Evolutionary conservation across 179 eudicot genomes (phyloP), one percentile per base, ranked within the genome.

Genomic region (Corrigiola litoralis): DNA sequence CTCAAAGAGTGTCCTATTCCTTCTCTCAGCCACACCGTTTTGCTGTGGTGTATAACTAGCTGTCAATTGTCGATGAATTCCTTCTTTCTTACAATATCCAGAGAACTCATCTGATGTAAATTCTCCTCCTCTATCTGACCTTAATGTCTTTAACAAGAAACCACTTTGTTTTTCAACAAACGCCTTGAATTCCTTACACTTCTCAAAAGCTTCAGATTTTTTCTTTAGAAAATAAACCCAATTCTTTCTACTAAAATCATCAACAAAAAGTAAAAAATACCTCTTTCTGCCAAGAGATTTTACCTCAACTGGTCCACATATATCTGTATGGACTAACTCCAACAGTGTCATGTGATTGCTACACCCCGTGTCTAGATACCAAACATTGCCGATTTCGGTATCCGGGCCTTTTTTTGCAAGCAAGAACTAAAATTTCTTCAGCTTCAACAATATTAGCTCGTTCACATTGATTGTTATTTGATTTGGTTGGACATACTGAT

Each of bases 401-500:
- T 61, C 38, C 10, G 0, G 16, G 25, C 51, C 51, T 46, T 46
- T 25, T n/a, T 46, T 17, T 46, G 25, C 24, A 46, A 20, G 51
- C 24, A 17, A 46, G 20, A 46, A 46, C 27, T 46, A 17, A 46
- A 13, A 20, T 29, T 54, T 54, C 9, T 21, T 54, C 58, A 0
- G 17, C 59, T 65, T 65, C 46, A 50, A 16, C 32, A 48, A 27
- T 10, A 27, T 65, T 49, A 20, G 58, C 47, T 18, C 33, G 45
- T 10, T 65, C 58, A 5, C 21, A 47, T 50, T 50, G 29, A 25
- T 49, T 21, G 16, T 20, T 2, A 48, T 48, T 29, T 3, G 23
- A 21, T 12, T 24, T 64, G 28, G 58, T 49, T 64, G 46, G 33
- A 64, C 68, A 37, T 64, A 23, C 21, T 18, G 68, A 64, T 49